Base-by-base conservation (phyloP, 2,329 filamentous ascomycete genomes). In the Alternaria brassicicola region DNA sequence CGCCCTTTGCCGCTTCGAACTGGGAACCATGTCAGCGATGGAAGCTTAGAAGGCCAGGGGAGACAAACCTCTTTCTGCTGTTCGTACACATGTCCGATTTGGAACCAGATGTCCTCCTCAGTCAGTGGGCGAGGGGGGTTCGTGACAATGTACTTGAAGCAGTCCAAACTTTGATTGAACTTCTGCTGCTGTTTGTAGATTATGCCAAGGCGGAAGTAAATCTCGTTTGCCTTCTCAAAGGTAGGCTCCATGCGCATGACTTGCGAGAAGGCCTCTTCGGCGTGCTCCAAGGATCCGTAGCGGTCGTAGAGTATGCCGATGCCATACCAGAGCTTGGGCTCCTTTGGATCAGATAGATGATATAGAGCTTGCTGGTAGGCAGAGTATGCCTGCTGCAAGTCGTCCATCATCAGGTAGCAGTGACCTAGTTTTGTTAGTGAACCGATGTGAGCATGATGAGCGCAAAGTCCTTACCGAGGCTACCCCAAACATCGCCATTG, bases 181-280 rank as follows among this genome's bases (percentile, higher is more conserved):
- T 98, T 98, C 62, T 93, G 89, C 76, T 98, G 95, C 73, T 98
- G 94, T 78, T 99, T 99, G 83, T 98, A 98, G 66, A 99, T 98
- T 81, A 99, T 99, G n/a, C 95, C 95, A 8, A 99, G 85, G 26
- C 95, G 88, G 80, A 99, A 99, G 78, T 98, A 99, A 52, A 99
- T 98, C 77, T 99, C 95, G 73, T 98, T 98, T 56, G 94, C 93
- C 84, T 99, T 99, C 74, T 99, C 95, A 68, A 98, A 98, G 69
- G 93, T 89, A 4, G 94, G 95, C 71, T 97, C 90, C 89, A 99
- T 98, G 68, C 92, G 90, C 95, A 99, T 98, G 62, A 99, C 95
- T 74, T 98, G 92, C 2, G 94, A 97, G 75, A 98, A 98, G 5
- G 95, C 95, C 76, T 98, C 95, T 77, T 98, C 95, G 66, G 95